Evolutionary conservation across 371 early-diverging fungal genomes (phyloP).

Genomic region (Circinella minor): DNA sequence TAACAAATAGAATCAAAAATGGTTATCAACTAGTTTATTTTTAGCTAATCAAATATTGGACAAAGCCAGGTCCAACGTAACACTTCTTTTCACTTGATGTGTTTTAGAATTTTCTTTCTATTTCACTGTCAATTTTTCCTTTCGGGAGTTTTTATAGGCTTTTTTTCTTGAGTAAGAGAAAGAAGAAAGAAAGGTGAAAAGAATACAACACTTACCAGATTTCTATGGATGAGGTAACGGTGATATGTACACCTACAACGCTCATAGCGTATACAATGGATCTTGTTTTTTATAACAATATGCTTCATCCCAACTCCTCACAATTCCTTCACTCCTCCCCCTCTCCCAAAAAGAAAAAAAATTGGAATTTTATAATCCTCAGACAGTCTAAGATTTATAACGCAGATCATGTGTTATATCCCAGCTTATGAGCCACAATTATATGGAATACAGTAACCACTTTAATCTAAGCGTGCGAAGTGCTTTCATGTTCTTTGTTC

Average conservation of each 20-base stretch:
- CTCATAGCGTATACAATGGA: too few species aligned
- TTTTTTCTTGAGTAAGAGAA: not conserved
- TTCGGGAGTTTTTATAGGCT: not conserved
- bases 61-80: slow-evolving; percentile 7
- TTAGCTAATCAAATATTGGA: not conserved
- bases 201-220: not conserved
- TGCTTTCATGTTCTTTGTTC: not conserved
- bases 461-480: slow-evolving; percentile 9
- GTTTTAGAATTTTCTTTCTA: not conserved
- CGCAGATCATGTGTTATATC: slow-evolving; percentile 6
- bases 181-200: not conserved
- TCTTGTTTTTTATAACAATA: too few species aligned
- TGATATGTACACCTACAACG: not conserved
- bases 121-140: not conserved
- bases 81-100: slow-evolving; percentile 1
- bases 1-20: too few species aligned
- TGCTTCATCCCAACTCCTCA: too few species aligned
- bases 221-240: slow-evolving; percentile 6
- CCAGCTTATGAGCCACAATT: slow-evolving; percentile 1
- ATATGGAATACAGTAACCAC: not conserved
- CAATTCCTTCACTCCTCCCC: too few species aligned
- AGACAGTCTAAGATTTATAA: slow-evolving; percentile 5
- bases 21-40: not conserved
- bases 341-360: too few species aligned
- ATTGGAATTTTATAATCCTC: not conserved